These are phyloP conservation scores for Salvia splendens DNA, from an alignment of 257 asterid genomes.

Conservation along the genomic window DNA sequence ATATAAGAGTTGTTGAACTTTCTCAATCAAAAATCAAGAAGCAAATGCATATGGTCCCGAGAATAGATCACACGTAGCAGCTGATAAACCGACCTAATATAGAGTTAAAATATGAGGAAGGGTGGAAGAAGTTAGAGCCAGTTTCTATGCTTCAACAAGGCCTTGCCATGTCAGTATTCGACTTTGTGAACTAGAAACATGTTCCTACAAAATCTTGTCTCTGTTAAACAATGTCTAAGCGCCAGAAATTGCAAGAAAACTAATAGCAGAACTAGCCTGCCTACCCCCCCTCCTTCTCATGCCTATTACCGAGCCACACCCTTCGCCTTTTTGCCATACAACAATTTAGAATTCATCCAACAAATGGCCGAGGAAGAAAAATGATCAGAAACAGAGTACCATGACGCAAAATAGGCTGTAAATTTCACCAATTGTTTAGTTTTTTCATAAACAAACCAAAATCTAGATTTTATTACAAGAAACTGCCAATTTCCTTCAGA, in stretches of 20 bases:
- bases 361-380: conserved; percentile 4
- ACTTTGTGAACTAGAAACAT: conserved; percentile 1
- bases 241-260: background rate
- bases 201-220: background rate
- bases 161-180: background rate
- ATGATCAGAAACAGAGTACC: conserved; percentile 10
- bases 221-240: background rate
- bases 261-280: no score
- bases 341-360: conserved; percentile 6
- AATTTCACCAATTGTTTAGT: background rate
- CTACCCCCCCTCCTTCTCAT: background rate
- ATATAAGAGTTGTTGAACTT: background rate
- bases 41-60: background rate
- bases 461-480: background rate
- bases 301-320: conserved; percentile 4
- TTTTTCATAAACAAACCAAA: conserved; percentile 3
- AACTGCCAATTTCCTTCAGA: background rate
- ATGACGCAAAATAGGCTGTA: background rate
- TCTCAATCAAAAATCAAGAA: background rate
- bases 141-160: background rate
- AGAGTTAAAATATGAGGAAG: background rate
- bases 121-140: background rate
- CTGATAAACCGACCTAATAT: background rate
- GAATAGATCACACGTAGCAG: background rate
- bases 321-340: background rate